These are phyloP conservation scores for Aspergillus novofumigatus DNA, from an alignment of 2,329 filamentous ascomycete genomes.

Conservation along the genomic window DNA sequence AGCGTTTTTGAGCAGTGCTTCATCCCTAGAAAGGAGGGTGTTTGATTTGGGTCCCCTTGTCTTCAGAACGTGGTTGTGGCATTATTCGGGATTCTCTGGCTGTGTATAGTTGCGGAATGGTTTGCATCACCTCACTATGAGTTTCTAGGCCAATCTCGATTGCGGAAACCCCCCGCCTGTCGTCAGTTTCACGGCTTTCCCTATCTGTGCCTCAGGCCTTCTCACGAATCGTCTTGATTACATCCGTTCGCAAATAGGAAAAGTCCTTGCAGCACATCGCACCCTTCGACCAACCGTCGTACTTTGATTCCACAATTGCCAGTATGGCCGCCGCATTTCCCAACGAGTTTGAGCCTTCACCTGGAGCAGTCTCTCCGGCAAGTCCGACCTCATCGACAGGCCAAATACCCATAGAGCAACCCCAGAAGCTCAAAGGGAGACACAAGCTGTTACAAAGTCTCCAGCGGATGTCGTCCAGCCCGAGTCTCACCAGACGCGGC, in stretches of 20 bases:
- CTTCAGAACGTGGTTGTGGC: neutral
- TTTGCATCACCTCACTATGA: conserved; percentile 12
- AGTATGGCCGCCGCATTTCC: conserved; percentile 29
- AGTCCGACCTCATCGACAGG: conserved; percentile 32
- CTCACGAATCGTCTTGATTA: neutral
- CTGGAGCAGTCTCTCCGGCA: conserved; percentile 30
- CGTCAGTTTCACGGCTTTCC: conserved; percentile 4
- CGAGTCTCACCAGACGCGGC: conserved; percentile 62
- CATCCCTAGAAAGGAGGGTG: neutral
- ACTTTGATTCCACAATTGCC: neutral
- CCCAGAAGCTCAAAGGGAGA: conserved; percentile 62
- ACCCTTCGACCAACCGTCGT: neutral
- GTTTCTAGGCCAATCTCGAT: conserved; percentile 8
- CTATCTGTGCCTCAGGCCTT: neutral
- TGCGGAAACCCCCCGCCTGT: conserved; percentile 12
- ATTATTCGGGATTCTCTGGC: neutral
- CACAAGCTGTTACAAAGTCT: conserved; percentile 68
- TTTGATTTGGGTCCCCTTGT: conserved; percentile 5
- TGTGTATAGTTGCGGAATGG: conserved; percentile 5
- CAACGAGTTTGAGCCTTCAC: conserved; percentile 28
- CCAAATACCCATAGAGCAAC: conserved; percentile 37
- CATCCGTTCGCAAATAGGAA: neutral
- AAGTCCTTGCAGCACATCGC: neutral
- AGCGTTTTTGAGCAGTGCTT: neutral
- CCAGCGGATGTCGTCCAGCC: conserved; percentile 77